Base-by-base conservation (phyloP, 257 asterid genomes). In the Ophiorrhiza pumila region DNA sequence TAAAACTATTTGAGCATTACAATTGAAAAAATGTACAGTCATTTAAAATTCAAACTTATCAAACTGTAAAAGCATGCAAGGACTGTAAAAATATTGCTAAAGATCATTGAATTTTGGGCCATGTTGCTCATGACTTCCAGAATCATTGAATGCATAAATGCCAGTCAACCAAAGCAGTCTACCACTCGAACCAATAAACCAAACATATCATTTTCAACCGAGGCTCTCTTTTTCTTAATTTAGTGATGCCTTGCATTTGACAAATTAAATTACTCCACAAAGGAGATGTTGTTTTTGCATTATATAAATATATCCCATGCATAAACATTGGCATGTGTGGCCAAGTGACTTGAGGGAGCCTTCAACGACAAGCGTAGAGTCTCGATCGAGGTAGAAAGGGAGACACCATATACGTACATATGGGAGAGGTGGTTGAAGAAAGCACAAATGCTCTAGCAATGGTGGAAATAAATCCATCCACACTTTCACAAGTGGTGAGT, bases 351-450 rank as follows among this genome's bases (percentile, higher is more conserved):
- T n/a, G n/a, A n/a, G n/a, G n/a, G n/a, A n/a, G n/a, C n/a, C n/a
- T n/a, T n/a, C n/a, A n/a, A n/a, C n/a, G n/a, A n/a, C n/a, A n/a
- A n/a, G n/a, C n/a, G n/a, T n/a, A n/a, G 31, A 31, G 65, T 15
- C 9, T 23, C 9, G 61, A 18, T n/a, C n/a, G n/a, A 32, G 23
- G 61, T 55, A 11, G 14, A 32, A 4, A 32, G 20, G 0, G 18
- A 13, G 64, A 9, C 3, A 25, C 20, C 10, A 27, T 0, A 20
- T 11, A 20, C 2, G 23, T 12, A 23, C 7, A 7, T n/a, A 59
- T 59, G 65, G 42, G 65, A 32, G 65, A 32, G 42, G 65, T 59
- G 65, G 42, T 59, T 13, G 65, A 59, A 59, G 65, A 59, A 5
- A 59, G 39, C 39, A 59, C 41, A 14, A 59, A 59, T 17, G 15